Conservation (phyloP, 2,329 filamentous ascomycete species). For the Helminthosporium solani region DNA sequence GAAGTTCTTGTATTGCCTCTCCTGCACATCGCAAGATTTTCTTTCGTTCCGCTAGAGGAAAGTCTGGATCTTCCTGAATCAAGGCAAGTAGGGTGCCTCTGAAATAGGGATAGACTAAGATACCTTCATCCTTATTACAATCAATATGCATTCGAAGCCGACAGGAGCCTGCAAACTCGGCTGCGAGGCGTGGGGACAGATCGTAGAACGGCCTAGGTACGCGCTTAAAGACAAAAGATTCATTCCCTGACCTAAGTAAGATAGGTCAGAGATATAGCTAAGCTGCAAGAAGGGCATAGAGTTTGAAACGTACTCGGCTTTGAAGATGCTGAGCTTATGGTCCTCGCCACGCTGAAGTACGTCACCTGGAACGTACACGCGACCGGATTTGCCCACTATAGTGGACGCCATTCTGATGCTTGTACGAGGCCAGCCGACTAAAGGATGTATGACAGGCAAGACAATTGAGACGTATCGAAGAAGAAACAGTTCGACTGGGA, state of each 20-base stretch:
- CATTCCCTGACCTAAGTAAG: slow-evolving; percentile 28
- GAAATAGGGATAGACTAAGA: slow-evolving; percentile 43
- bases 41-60: slow-evolving; percentile 30
- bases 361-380: slow-evolving; percentile 35
- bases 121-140: slow-evolving; percentile 33
- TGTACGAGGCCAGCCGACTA: slow-evolving; percentile 17
- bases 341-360: slow-evolving; percentile 35
- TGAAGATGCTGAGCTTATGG: slow-evolving; percentile 32
- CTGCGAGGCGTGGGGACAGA: slow-evolving; percentile 33
- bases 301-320: slow-evolving; percentile 36
- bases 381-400: slow-evolving; percentile 40
- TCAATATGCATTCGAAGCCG: slow-evolving; percentile 43
- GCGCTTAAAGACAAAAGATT: slow-evolving; percentile 39
- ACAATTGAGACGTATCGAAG: slow-evolving; percentile 21
- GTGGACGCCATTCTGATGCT: slow-evolving; percentile 38
- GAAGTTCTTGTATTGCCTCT: slow-evolving; percentile 42
- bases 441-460: slow-evolving; percentile 13
- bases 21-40: slow-evolving; percentile 37
- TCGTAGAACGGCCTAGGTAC: slow-evolving; percentile 35
- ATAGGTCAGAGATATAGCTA: slow-evolving; percentile 16
- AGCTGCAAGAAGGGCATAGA: slow-evolving; percentile 13
- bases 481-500: slow-evolving; percentile 7
- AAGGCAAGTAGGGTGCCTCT: slow-evolving; percentile 36
- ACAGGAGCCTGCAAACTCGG: slow-evolving; percentile 33
- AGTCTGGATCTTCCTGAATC: slow-evolving; percentile 33